Evolutionary conservation across 257 asterid genomes (phyloP), one percentile per base, ranked within the genome.

Genomic region (Cinchona pubescens): DNA sequence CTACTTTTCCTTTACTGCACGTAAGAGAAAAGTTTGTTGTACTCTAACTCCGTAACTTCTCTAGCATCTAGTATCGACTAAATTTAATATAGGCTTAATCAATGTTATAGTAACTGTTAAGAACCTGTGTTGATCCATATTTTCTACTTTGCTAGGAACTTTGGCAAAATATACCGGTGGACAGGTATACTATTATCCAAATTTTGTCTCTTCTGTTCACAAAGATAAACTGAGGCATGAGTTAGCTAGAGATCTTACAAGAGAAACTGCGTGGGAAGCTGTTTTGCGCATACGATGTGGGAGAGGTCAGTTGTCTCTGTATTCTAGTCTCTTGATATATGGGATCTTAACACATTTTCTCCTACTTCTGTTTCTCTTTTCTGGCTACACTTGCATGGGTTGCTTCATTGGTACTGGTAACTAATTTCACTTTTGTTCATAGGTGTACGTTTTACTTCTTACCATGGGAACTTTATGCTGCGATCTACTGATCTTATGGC

Each of bases 261-360:
- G 98, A 79, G 98, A 93, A 83, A 96, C 97, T 78, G 99, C 98
- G 3, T 96, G 99, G 99, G 99, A 96, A 85, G 85, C 98, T 23
- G 99, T 96, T 79, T 86, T 96, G 97, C 91, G 99, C 53, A 91
- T 96, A 85, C 85, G 99, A 88, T 96, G 99, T 83, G 99, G 99
- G 81, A 96, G 87, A 91, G 99, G 99, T 96, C 67, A 80, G 78
- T 80, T 72, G 23, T 46, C 60, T 51, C 55, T 40, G 14, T 19
- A 38, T 27, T 40, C 14, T 23, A 40, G 35, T n/a, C n/a, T n/a
- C n/a, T n/a, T n/a, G n/a, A n/a, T n/a, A 30, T 21, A 15, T 56
- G 59, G 23, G 67, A n/a, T 64, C 13, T 65, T 35, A 10, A 12
- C 15, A 38, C 30, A 67, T 40, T 14, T n/a, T 5, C 12, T 32